phyloP scores from a whole-genome alignment of 441 rosid species.

The Eruca vesicaria region DNA sequence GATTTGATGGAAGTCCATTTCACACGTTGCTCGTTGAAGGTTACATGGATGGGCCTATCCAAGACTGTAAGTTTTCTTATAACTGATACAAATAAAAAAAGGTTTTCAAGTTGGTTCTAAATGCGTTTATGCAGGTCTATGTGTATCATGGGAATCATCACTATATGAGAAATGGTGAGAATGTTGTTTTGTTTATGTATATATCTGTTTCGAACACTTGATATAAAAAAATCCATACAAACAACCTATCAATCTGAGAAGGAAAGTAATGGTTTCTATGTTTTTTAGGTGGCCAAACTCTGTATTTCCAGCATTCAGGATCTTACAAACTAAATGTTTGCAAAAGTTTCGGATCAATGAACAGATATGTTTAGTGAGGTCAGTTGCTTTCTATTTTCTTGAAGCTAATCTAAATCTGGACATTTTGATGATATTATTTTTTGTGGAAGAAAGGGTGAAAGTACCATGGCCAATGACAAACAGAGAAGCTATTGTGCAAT shows the following conservation, averaged over 20 bases:
- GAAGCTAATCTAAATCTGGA: slow-evolving; percentile 11
- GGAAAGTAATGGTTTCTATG: background rate
- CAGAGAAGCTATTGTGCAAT: slow-evolving; percentile 71
- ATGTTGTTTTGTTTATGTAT: background rate
- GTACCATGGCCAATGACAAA: slow-evolving; percentile 82
- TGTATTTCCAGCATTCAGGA: slow-evolving; percentile 66
- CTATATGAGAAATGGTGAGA: slow-evolving; percentile 82
- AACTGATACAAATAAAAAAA: background rate
- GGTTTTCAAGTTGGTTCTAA: slow-evolving; percentile 2
- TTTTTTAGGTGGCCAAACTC: slow-evolving; percentile 84
- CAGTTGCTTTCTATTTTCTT: background rate
- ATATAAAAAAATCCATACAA: background rate
- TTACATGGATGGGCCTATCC: slow-evolving; percentile 77
- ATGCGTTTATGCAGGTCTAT: slow-evolving; percentile 63
- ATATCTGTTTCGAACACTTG: background rate
- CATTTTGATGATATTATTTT: background rate
- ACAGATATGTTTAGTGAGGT: slow-evolving; percentile 58
- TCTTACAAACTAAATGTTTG: slow-evolving; percentile 50
- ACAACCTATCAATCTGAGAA: background rate
- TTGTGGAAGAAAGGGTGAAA: slow-evolving; percentile 78
- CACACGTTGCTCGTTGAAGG: slow-evolving; percentile 95
- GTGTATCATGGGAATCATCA: slow-evolving; percentile 74
- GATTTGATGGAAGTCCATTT: slow-evolving; percentile 78
- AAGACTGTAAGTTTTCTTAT: slow-evolving; percentile 60
- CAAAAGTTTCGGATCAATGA: slow-evolving; percentile 67